These are phyloP conservation scores for Phaffomyces opuntiae DNA, from an alignment of 805 yeast genomes.

Conservation along the genomic window DNA sequence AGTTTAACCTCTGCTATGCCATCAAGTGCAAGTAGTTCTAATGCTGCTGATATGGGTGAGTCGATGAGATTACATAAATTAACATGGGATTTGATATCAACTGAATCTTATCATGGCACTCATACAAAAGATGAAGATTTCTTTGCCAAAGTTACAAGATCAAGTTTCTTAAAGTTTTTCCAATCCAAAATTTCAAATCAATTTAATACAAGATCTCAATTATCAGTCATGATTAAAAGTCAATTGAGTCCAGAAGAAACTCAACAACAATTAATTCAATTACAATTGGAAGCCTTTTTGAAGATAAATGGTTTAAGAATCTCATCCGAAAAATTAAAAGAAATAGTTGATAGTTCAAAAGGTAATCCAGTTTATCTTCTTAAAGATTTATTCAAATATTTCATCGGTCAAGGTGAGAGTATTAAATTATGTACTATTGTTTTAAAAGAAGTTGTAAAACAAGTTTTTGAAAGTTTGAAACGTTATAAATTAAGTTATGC, in stretches of 20 bases:
- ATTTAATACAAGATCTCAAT: conserved; percentile 28
- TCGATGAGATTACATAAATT: conserved; percentile 37
- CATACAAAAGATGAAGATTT: conserved; percentile 17
- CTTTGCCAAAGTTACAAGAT: conserved; percentile 30
- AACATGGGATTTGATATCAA: conserved; percentile 17
- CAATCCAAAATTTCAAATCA: conserved; percentile 27
- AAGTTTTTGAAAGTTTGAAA: conserved; percentile 12
- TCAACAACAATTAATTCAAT: conserved; percentile 26
- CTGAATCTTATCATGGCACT: conserved; percentile 19
- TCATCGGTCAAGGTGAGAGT: conserved; percentile 35
- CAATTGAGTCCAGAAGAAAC: conserved; percentile 31
- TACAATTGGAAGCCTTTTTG: conserved; percentile 38
- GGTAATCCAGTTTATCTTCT: conserved; percentile 31
- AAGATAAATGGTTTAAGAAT: conserved; percentile 43
- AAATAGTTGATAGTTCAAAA: conserved; percentile 31
- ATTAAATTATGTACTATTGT: conserved; percentile 28
- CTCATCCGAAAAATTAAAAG: conserved; percentile 30
- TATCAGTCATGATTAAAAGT: conserved; percentile 36
- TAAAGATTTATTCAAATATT: conserved; percentile 37
- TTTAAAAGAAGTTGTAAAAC: conserved; percentile 29
- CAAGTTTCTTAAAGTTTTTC: conserved; percentile 31
- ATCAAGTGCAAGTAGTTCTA: conserved; percentile 30
- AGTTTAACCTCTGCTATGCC: conserved; percentile 28
- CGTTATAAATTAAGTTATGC: conserved; percentile 1
- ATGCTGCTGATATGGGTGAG: conserved; percentile 15